Percentiles rank a stretch among this genome's conserved stretches.
These are phyloP conservation scores for Rhizopus delemar DNA, from an alignment of 371 early-diverging fungal species.

Conservation along the genomic window DNA sequence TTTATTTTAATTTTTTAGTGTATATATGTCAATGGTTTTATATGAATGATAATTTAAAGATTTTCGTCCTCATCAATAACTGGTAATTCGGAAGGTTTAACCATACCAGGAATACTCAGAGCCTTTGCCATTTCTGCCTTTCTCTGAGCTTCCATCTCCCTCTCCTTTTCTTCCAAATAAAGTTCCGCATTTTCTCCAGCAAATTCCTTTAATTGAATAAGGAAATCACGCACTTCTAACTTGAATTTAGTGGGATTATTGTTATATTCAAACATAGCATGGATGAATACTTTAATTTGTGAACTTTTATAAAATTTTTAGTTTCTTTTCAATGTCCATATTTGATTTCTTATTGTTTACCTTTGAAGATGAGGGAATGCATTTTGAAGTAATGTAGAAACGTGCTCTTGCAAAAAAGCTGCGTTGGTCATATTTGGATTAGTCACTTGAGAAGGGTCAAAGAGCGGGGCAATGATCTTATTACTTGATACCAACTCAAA, in stretches of 20 bases:
- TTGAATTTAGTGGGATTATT: conserved; percentile 83
- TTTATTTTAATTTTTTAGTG: neutral
- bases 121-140: conserved; percentile 82
- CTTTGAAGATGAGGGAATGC: conserved; percentile 93
- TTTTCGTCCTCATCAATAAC: conserved; percentile 68
- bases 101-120: conserved; percentile 90
- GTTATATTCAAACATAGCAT: conserved; percentile 82
- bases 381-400: conserved; percentile 74
- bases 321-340: neutral
- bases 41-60: conserved; percentile 23
- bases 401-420: conserved; percentile 78
- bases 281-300: conserved; percentile 86
- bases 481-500: conserved; percentile 82
- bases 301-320: conserved; percentile 40
- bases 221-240: conserved; percentile 92
- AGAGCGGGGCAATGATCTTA: conserved; percentile 81
- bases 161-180: conserved; percentile 91
- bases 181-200: conserved; percentile 87
- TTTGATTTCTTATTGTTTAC: conserved; percentile 34
- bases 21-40: neutral
- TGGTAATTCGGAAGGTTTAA: conserved; percentile 90
- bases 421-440: conserved; percentile 79
- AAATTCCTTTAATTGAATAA: conserved; percentile 95
- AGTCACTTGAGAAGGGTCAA: conserved; percentile 66
- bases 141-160: conserved; percentile 78